Conservation (phyloP, 768 basidiomycete genomes). For the Fistulinella prunicolor region DNA sequence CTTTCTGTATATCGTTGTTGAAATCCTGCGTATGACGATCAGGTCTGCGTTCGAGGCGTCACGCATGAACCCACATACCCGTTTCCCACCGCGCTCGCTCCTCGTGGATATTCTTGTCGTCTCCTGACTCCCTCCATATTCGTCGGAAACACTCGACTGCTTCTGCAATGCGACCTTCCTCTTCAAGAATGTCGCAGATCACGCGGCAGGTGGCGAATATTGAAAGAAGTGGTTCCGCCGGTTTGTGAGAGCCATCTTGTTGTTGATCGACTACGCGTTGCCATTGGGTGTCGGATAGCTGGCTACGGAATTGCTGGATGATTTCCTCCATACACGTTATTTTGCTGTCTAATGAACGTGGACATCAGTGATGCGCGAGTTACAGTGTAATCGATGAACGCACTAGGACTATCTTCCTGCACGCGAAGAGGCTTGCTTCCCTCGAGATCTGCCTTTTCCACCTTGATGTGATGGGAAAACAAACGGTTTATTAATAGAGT, state of each 20-base stretch:
- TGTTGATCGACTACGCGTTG: too few species aligned
- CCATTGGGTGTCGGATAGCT: too few species aligned
- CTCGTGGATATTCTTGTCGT: background rate
- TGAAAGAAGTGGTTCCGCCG: too few species aligned
- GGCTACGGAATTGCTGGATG: too few species aligned
- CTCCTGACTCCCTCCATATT: background rate
- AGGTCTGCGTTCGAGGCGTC: too few species aligned
- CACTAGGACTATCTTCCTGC: background rate
- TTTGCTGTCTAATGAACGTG: background rate
- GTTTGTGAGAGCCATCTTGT: too few species aligned
- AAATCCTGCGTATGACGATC: too few species aligned
- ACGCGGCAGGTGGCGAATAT: too few species aligned
- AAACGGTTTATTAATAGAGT: too few species aligned
- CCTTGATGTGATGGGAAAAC: background rate
- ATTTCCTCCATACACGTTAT: background rate
- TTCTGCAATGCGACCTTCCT: background rate
- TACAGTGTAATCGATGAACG: background rate
- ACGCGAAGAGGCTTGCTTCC: background rate
- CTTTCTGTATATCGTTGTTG: background rate
- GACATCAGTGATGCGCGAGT: background rate
- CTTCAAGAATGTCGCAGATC: slow-evolving; percentile 7
- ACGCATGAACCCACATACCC: too few species aligned
- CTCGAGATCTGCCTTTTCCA: background rate
- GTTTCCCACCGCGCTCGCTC: too few species aligned
- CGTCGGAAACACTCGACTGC: background rate